A percentile compares a stretch with the other conserved stretches of the same genome.
phyloP scores from a whole-genome alignment of 2,329 filamentous ascomycete species.

The Pyrenophora teres region DNA sequence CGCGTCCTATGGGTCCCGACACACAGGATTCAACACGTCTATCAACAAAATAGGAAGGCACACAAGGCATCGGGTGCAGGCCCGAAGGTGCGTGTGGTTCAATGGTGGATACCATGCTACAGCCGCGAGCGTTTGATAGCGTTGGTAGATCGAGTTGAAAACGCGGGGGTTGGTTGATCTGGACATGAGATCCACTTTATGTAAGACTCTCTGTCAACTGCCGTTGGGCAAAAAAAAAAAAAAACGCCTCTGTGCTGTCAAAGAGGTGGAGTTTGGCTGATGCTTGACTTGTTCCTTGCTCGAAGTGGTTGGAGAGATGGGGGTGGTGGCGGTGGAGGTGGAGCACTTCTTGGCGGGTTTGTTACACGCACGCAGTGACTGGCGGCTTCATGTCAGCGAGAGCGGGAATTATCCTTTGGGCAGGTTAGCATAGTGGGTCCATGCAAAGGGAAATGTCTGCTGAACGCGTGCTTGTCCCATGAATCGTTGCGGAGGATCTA shows the following conservation, averaged over 20 bases:
- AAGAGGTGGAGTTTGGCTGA: slow-evolving; percentile 26
- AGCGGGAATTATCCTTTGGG: slow-evolving; percentile 13
- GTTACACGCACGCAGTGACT: slow-evolving; percentile 8
- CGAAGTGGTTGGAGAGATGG: slow-evolving; percentile 3
- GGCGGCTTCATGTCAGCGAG: slow-evolving; percentile 13
- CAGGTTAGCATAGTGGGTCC: slow-evolving; percentile 16
- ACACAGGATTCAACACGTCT: slow-evolving; percentile 16
- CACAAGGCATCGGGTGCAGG: slow-evolving; percentile 7
- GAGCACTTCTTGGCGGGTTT: slow-evolving; percentile 20
- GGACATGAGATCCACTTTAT: slow-evolving; percentile 27
- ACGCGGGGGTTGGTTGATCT: slow-evolving; percentile 29
- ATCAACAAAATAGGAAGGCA: slow-evolving; percentile 28
- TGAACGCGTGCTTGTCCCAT: slow-evolving; percentile 6
- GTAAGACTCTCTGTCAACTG: slow-evolving; percentile 16
- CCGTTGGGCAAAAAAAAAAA: slow-evolving; percentile 23
- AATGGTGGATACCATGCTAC: slow-evolving; percentile 6
- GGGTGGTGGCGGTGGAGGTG: slow-evolving; percentile 16
- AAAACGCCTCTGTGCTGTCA: slow-evolving; percentile 18
- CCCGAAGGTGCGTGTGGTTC: slow-evolving; percentile 7
- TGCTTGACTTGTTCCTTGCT: slow-evolving; percentile 14
- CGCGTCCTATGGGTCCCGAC: slow-evolving; percentile 33
- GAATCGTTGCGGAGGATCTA: slow-evolving; percentile 5
- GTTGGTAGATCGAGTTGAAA: slow-evolving; percentile 17
- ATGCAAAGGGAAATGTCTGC: slow-evolving; percentile 1
- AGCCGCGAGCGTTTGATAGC: slow-evolving; percentile 9